Evolutionary conservation across 2,329 filamentous ascomycete genomes (phyloP).

Genomic region (Penicillium brasilianum): DNA sequence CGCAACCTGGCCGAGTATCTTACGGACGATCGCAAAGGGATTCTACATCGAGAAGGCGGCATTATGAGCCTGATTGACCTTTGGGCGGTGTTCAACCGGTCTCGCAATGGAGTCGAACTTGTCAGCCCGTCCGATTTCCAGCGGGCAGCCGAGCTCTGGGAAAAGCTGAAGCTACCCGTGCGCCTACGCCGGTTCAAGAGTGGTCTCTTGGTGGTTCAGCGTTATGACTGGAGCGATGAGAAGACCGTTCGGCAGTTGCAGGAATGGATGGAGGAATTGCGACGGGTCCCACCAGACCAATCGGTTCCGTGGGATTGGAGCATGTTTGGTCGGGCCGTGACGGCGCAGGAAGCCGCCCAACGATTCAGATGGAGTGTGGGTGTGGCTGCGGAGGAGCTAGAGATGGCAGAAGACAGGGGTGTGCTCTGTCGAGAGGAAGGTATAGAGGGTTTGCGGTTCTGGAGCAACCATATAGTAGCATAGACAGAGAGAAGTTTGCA

Average conservation of each 20-base stretch:
- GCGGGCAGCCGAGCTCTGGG: conserved; percentile 87
- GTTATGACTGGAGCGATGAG: conserved; percentile 85
- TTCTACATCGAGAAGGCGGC: conserved; percentile 79
- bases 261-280: conserved; percentile 76
- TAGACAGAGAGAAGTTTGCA: background rate
- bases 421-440: conserved; percentile 88
- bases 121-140: conserved; percentile 91
- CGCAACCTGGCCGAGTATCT: conserved; percentile 87
- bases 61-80: conserved; percentile 89
- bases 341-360: conserved; percentile 85
- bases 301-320: conserved; percentile 76
- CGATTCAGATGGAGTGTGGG: conserved; percentile 96
- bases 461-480: conserved; percentile 70
- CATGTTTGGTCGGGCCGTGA: conserved; percentile 80
- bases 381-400: conserved; percentile 90
- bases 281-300: conserved; percentile 66
- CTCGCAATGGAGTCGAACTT: conserved; percentile 89
- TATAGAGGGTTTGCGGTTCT: conserved; percentile 88
- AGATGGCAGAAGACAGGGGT: conserved; percentile 94
- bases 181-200: conserved; percentile 88
- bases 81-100: conserved; percentile 94
- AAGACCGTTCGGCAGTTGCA: conserved; percentile 80
- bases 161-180: conserved; percentile 82
- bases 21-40: conserved; percentile 79
- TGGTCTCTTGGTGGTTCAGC: conserved; percentile 91